phyloP scores from a whole-genome alignment of 352 stramenopile species.

The Globisporangium heterothallicum region DNA sequence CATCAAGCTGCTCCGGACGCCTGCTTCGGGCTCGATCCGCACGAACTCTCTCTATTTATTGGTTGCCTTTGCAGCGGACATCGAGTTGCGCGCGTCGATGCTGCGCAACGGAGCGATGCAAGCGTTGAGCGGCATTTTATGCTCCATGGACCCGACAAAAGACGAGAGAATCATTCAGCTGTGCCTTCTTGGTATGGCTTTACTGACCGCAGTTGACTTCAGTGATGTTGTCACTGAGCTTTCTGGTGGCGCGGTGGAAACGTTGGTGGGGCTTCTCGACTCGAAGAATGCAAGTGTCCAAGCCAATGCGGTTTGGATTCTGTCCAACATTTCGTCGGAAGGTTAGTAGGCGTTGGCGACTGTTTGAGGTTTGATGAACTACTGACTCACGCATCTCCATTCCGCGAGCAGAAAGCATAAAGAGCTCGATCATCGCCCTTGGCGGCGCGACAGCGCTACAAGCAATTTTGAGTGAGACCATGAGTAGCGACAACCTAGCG shows the following conservation, averaged over 20 bases:
- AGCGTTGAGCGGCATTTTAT: constrained; percentile 26
- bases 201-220: constrained; percentile 46
- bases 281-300: constrained; percentile 54
- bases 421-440: constrained; percentile 37
- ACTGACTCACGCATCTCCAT: neutral
- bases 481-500: constrained; percentile 9
- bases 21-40: constrained; percentile 26
- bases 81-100: constrained; percentile 37
- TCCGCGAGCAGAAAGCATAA: constrained; percentile 35
- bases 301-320: constrained; percentile 69
- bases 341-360: constrained; percentile 20
- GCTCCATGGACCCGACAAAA: constrained; percentile 5
- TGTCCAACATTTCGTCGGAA: constrained; percentile 67
- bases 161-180: constrained; percentile 66
- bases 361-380: constrained; percentile 1
- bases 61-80: constrained; percentile 55
- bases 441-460: constrained; percentile 57
- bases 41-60: constrained; percentile 60
- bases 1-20: constrained; percentile 28
- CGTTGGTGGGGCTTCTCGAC: constrained; percentile 37
- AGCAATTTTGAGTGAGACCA: constrained; percentile 52
- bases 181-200: constrained; percentile 50
- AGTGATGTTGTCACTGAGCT: constrained; percentile 27
- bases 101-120: constrained; percentile 35
- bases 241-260: constrained; percentile 22